Evolutionary conservation across 2,329 filamentous ascomycete genomes (phyloP), one percentile per base, ranked within the genome.

Genomic region (Sclerotinia trifoliorum): DNA sequence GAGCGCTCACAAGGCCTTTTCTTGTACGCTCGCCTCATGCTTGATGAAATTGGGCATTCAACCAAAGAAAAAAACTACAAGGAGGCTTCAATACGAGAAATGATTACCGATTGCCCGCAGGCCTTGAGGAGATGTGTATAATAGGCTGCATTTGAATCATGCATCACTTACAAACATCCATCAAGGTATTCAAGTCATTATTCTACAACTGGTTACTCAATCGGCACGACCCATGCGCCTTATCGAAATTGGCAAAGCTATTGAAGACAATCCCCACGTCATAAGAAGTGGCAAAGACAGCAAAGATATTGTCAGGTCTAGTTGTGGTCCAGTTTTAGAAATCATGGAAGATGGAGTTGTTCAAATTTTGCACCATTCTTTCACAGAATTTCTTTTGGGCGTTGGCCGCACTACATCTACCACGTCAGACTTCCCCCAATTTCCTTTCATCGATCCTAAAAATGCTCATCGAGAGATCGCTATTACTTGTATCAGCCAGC

Each of bases 301-400:
- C 44, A 82, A 83, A 68, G 65, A 74, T 1, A 70, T 81, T 6
- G 75, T 81, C 15, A 73, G 77, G 35, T 74, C 72, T 15, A 75
- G 77, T 8, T 82, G 79, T 69, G 81, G 80, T 1, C 77, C 80
- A 11, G 70, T 83, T 44, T 69, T 83, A 1, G 81, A 83, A 68
- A 74, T 83, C 26, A 73, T 81, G 2, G 79, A 81, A 24, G 80
- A 83, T 61, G 81, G 82, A 65, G 80, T 79, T 0, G 69, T 83
- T 13, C 77, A 78, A 24, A 78, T 83, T 7, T 79, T 83, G 8
- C 82, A 84, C 69, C 82, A 83, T 65, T 83, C 81, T 0, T 80
- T 84, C 52, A 83, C 81, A 3, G 82, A 84, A 65, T 84, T 80
- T 68, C 70, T 83, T 15, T 75, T 77, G 1, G 79, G 78, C 10